Percentiles rank a stretch among this genome's conserved stretches.
phyloP scores from a whole-genome alignment of 169 alveolate species.

The Plasmodium knowlesi region DNA sequence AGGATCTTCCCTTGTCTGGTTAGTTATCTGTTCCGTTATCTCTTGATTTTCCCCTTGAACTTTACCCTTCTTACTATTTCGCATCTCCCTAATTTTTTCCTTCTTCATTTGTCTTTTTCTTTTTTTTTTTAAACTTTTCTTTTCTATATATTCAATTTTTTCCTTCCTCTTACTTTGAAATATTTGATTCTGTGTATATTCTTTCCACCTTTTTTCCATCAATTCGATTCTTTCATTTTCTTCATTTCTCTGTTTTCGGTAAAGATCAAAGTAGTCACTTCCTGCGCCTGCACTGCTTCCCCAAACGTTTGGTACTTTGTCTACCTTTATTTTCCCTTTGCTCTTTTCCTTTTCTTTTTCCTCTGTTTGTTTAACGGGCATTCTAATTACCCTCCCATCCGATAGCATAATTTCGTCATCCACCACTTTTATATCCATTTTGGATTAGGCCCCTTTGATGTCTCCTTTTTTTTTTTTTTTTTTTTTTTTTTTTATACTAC shows the following conservation, averaged over 20 bases:
- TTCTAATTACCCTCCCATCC: constrained; percentile 73
- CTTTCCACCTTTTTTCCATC: constrained; percentile 77
- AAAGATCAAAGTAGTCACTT: constrained; percentile 83
- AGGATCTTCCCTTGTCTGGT: background rate
- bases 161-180: constrained; percentile 76
- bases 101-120: constrained; percentile 78
- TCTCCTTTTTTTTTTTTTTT: background rate
- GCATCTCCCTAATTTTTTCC: constrained; percentile 38
- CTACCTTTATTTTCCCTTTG: constrained; percentile 74
- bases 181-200: constrained; percentile 77
- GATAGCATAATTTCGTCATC: constrained; percentile 79
- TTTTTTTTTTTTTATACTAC: too few relatives aligned
- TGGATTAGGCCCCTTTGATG: background rate
- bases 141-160: constrained; percentile 75
- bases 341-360: constrained; percentile 32
- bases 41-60: background rate
- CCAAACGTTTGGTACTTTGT: constrained; percentile 83
- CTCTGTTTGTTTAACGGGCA: constrained; percentile 49
- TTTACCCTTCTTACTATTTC: constrained; percentile 34
- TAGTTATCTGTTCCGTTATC: background rate
- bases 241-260: constrained; percentile 76
- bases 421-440: constrained; percentile 34
- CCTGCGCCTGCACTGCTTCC: constrained; percentile 88
- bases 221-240: constrained; percentile 78
- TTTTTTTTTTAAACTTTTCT: constrained; percentile 76